Conservation (phyloP, 2,329 filamentous ascomycete genomes). For the Diaporthe citrichinensis region DNA sequence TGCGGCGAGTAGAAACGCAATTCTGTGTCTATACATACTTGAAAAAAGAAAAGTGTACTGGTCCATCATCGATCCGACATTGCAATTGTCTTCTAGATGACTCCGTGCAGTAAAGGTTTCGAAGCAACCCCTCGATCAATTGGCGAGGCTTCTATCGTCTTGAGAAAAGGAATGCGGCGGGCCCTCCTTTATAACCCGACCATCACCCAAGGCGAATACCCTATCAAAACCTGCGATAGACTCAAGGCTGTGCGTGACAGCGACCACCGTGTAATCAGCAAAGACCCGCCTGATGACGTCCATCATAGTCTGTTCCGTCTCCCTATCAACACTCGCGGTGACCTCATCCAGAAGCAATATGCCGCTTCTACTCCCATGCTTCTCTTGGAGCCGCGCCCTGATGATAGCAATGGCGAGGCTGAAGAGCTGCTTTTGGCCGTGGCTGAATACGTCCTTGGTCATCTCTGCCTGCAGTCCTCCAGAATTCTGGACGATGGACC, state of each 20-base stretch:
- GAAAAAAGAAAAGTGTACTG: not conserved
- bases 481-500: conserved; percentile 44
- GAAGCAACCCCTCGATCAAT: not conserved
- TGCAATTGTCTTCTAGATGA: not conserved
- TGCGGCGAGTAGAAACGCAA: not conserved
- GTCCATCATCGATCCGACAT: not conserved
- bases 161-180: not conserved
- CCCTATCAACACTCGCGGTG: conserved; percentile 37
- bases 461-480: conserved; percentile 51
- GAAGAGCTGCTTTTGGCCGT: conserved; percentile 65
- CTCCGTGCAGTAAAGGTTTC: not conserved
- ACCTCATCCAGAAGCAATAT: conserved; percentile 40
- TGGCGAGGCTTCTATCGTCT: not conserved
- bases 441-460: conserved; percentile 59
- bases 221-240: conserved; percentile 35
- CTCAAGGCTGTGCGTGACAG: conserved; percentile 31
- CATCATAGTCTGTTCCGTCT: conserved; percentile 38
- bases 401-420: conserved; percentile 66
- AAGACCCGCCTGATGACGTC: conserved; percentile 42
- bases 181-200: conserved; percentile 23
- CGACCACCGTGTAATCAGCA: conserved; percentile 29
- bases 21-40: conserved; percentile 10
- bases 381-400: conserved; percentile 41
- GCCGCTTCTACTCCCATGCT: conserved; percentile 9
- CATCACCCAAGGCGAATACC: conserved; percentile 28